A percentile compares a stretch with the other conserved stretches of the same genome.
These are phyloP conservation scores for Globisporangium nunn DNA, from an alignment of 352 stramenopile genomes.

Conservation along the genomic window DNA sequence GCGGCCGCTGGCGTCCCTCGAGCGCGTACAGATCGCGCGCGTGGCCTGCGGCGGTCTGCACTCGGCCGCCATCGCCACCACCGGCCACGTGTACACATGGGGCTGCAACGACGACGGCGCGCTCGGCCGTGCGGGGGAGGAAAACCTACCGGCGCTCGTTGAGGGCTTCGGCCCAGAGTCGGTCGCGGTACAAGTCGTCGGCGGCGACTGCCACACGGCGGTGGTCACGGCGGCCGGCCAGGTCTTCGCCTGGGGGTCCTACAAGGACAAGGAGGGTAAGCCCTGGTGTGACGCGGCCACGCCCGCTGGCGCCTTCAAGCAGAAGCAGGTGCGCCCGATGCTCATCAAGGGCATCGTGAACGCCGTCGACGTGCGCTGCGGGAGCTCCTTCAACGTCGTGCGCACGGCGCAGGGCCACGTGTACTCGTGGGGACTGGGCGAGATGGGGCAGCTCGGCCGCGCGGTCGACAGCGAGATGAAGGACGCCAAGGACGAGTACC, in stretches of 20 bases:
- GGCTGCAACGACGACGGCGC: conserved; percentile 90
- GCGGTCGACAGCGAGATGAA: conserved; percentile 59
- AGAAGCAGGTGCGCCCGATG: conserved; percentile 65
- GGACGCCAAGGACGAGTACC: conserved; percentile 60
- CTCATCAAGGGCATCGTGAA: conserved; percentile 48
- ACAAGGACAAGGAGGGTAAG: conserved; percentile 96
- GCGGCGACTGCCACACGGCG: conserved; percentile 93
- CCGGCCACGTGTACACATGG: conserved; percentile 93
- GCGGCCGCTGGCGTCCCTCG: conserved; percentile 37
- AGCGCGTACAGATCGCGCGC: conserved; percentile 39
- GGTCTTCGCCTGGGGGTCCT: conserved; percentile 93
- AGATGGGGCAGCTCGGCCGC: conserved; percentile 84
- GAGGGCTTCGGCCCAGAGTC: conserved; percentile 42
- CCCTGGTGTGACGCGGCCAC: conserved; percentile 82
- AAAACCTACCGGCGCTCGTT: conserved; percentile 68
- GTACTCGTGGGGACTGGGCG: conserved; percentile 90
- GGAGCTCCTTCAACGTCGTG: conserved; percentile 80
- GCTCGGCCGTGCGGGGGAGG: conserved; percentile 78
- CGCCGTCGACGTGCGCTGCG: conserved; percentile 78
- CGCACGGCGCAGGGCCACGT: conserved; percentile 82
- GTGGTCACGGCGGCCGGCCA: conserved; percentile 84
- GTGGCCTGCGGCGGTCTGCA: conserved; percentile 90
- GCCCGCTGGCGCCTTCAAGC: conserved; percentile 66
- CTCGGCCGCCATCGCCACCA: conserved; percentile 76
- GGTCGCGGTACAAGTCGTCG: conserved; percentile 62